A percentile compares a stretch with the other conserved stretches of the same genome.
Evolutionary conservation across 208 protist genomes (phyloP).

Genomic region (Wallacemonas rigidus): DNA sequence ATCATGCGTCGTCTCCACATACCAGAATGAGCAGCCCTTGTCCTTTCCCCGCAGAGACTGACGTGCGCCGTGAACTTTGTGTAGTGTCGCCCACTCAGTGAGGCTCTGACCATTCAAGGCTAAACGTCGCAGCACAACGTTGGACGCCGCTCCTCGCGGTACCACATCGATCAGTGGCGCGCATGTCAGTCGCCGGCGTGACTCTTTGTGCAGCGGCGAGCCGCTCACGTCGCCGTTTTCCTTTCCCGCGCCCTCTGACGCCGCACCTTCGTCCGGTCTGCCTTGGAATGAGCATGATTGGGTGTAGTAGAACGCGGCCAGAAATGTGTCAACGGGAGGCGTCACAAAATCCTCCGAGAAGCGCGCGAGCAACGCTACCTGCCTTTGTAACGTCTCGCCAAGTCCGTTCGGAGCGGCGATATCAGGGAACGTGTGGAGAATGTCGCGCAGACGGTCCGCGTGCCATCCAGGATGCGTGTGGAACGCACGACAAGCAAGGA

Average conservation of each 20-base stretch:
- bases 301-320: conserved; percentile 31
- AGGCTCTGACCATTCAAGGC: not conserved
- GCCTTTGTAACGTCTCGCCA: not conserved
- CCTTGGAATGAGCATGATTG: conserved; percentile 17
- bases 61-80: conserved; percentile 25
- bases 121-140: conserved; percentile 19
- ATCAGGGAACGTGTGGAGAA: conserved; percentile 6
- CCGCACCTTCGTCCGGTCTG: not conserved
- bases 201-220: not conserved
- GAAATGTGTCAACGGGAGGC: conserved; percentile 24
- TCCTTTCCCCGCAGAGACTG: conserved; percentile 27
- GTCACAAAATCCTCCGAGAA: conserved; percentile 26
- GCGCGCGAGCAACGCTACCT: conserved; percentile 16
- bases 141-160: not conserved
- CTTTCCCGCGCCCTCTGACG: too few relatives aligned
- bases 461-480: not conserved
- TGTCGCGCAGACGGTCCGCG: not conserved
- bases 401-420: not conserved
- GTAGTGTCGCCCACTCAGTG: conserved; percentile 1
- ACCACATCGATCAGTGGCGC: conserved; percentile 23
- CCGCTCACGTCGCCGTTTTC: too few relatives aligned
- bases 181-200: conserved; percentile 8
- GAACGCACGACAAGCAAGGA: conserved; percentile 7
- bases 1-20: conserved; percentile 13
- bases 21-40: conserved; percentile 25